Conservation (phyloP, 192 early-diverging fungal species). For the Backusella luteola region DNA sequence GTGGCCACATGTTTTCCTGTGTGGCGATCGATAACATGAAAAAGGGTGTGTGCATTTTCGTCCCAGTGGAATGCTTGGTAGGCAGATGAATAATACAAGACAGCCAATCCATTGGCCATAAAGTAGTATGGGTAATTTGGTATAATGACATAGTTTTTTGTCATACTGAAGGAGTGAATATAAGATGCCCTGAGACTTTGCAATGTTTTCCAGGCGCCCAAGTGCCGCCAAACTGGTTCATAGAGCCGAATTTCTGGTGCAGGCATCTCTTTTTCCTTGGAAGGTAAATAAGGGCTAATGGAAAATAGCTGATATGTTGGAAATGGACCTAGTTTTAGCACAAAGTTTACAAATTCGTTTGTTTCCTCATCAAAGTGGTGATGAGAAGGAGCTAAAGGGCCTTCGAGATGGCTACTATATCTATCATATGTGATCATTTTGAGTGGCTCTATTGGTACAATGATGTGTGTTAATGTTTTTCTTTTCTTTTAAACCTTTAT, state of each 20-base stretch:
- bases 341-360: conserved; percentile 38
- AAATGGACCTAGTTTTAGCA: conserved; percentile 25
- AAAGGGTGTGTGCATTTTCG: conserved; percentile 27
- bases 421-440: conserved; percentile 36
- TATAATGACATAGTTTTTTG: conserved; percentile 45
- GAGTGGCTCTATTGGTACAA: conserved; percentile 22
- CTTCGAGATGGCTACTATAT: conserved; percentile 19
- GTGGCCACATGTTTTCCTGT: conserved; percentile 39
- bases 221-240: conserved; percentile 30
- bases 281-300: conserved; percentile 8
- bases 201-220: conserved; percentile 25
- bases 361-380: conserved; percentile 35
- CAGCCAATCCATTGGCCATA: conserved; percentile 31
- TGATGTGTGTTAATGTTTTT: background rate
- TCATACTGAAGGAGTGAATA: conserved; percentile 48
- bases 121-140: conserved; percentile 47
- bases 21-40: conserved; percentile 43
- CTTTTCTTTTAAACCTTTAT: no score
- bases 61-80: conserved; percentile 49
- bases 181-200: conserved; percentile 34
- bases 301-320: conserved; percentile 23
- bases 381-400: conserved; percentile 35
- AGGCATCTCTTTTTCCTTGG: background rate
- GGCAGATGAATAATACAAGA: conserved; percentile 38
- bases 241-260: background rate